Evolutionary conservation across 2,329 filamentous ascomycete species (phyloP).

Genomic region (Talaromyces sp.): DNA sequence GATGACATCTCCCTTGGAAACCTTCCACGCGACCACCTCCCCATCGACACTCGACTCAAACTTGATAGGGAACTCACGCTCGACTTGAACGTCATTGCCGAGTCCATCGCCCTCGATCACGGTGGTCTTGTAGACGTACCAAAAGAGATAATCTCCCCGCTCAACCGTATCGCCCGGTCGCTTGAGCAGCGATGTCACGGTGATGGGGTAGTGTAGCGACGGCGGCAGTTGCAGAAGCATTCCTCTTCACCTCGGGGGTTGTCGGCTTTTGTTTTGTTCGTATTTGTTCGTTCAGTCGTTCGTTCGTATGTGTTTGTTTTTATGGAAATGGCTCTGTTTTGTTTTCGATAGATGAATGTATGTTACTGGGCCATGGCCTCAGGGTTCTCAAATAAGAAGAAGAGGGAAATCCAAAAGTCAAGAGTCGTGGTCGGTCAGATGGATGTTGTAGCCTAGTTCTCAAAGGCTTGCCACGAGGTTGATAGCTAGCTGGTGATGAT

Average conservation of each 20-base stretch:
- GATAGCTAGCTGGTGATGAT: neutral
- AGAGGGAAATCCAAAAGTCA: neutral
- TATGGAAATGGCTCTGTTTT: neutral
- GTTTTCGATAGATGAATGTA: neutral
- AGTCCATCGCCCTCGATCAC: slow-evolving; percentile 65
- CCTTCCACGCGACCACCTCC: slow-evolving; percentile 69
- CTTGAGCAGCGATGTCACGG: slow-evolving; percentile 79
- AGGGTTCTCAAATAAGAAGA: neutral
- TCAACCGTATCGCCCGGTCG: slow-evolving; percentile 68
- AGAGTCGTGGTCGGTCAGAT: neutral
- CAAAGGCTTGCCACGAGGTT: neutral
- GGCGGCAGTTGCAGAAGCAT: slow-evolving; percentile 47
- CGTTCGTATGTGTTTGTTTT: neutral
- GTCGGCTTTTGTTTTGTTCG: neutral
- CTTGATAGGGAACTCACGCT: slow-evolving; percentile 67
- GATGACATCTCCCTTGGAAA: slow-evolving; percentile 48
- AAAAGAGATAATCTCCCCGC: slow-evolving; percentile 73
- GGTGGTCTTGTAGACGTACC: slow-evolving; percentile 79
- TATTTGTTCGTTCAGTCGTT: neutral
- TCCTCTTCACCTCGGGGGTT: slow-evolving; percentile 11
- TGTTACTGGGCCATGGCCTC: neutral
- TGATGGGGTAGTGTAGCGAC: slow-evolving; percentile 85
- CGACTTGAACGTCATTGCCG: slow-evolving; percentile 65
- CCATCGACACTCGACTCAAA: slow-evolving; percentile 85
- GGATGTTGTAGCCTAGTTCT: neutral